These are phyloP conservation scores for Trichosporon coremiiforme DNA, from an alignment of 1,284 basidiomycete genomes.

Conservation along the genomic window DNA sequence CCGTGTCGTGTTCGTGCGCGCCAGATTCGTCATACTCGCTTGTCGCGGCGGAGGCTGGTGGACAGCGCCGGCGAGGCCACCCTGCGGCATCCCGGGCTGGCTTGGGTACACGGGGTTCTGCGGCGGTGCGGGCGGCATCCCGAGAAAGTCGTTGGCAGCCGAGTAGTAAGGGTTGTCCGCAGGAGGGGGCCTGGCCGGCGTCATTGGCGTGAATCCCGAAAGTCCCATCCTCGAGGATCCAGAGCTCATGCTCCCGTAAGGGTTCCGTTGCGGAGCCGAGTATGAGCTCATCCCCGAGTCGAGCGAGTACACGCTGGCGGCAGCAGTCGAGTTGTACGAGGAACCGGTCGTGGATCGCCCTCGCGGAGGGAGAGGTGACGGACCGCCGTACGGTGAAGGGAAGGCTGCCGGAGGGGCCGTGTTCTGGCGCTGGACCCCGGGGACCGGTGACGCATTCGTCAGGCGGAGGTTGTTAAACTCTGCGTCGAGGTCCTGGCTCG, in stretches of 20 bases:
- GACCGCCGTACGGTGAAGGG: slow-evolving; percentile 22
- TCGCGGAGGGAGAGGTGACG: slow-evolving; percentile 20
- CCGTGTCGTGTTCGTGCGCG: slow-evolving; percentile 49
- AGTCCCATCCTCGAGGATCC: slow-evolving; percentile 16
- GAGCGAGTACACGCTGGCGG: slow-evolving; percentile 53
- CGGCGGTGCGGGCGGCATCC: slow-evolving; percentile 57
- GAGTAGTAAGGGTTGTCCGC: slow-evolving; percentile 55
- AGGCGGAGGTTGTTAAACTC: slow-evolving; percentile 44
- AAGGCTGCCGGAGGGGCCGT: slow-evolving; percentile 29
- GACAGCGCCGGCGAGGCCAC: slow-evolving; percentile 5
- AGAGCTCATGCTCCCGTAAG: slow-evolving; percentile 6
- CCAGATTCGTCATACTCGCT: slow-evolving; percentile 43
- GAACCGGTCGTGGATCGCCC: slow-evolving; percentile 13
- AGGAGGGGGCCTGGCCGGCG: slow-evolving; percentile 46
- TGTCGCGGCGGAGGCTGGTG: slow-evolving; percentile 38
- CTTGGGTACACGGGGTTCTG: slow-evolving; percentile 35
- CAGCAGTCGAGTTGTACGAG: slow-evolving; percentile 29
- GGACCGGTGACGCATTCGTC: slow-evolving; percentile 29
- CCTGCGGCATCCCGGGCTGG: background rate
- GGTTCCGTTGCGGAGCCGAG: slow-evolving; percentile 20
- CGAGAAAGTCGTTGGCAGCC: slow-evolving; percentile 74
- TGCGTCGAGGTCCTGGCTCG: slow-evolving; percentile 36
- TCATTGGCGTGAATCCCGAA: slow-evolving; percentile 40
- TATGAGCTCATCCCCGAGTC: slow-evolving; percentile 54
- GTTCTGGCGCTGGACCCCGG: slow-evolving; percentile 28